Evolutionary conservation across 2,329 filamentous ascomycete genomes (phyloP).

Genomic region (Emergomyces orientalis): DNA sequence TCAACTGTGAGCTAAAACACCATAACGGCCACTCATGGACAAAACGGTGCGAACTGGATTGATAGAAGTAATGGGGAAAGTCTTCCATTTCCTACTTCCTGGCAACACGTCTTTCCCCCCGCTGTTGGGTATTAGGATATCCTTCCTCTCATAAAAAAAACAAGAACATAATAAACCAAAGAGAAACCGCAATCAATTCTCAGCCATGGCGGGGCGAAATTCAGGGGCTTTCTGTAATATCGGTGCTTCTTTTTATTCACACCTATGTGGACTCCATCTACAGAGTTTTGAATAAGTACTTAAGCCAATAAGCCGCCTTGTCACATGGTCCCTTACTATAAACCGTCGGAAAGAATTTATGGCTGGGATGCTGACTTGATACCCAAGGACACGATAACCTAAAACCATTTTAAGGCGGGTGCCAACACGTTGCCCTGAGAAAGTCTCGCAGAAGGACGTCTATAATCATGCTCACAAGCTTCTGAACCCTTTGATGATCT

Average conservation of each 20-base stretch:
- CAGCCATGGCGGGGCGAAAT: not conserved
- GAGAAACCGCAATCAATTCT: not conserved
- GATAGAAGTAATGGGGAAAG: not conserved
- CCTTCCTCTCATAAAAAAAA: not conserved
- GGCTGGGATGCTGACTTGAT: not conserved
- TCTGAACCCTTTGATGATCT: not conserved
- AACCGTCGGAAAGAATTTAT: not conserved
- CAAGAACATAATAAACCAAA: not conserved
- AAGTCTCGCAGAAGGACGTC: not conserved
- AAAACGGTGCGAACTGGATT: not conserved
- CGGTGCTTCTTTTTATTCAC: not conserved
- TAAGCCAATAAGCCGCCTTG: not conserved
- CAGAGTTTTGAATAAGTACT: not conserved
- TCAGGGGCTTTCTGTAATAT: not conserved
- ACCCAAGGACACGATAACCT: not conserved
- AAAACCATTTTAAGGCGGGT: not conserved
- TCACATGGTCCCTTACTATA: not conserved
- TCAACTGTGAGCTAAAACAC: not conserved
- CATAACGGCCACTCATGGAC: not conserved
- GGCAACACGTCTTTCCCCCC: too few relatives aligned
- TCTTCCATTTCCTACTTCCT: not conserved
- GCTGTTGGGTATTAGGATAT: not conserved
- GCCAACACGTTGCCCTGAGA: not conserved
- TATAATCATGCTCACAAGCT: not conserved
- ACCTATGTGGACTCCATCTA: not conserved